Base-by-base conservation (phyloP, 176 grass and related monocot genomes). In the Alloteropsis semialata region DNA sequence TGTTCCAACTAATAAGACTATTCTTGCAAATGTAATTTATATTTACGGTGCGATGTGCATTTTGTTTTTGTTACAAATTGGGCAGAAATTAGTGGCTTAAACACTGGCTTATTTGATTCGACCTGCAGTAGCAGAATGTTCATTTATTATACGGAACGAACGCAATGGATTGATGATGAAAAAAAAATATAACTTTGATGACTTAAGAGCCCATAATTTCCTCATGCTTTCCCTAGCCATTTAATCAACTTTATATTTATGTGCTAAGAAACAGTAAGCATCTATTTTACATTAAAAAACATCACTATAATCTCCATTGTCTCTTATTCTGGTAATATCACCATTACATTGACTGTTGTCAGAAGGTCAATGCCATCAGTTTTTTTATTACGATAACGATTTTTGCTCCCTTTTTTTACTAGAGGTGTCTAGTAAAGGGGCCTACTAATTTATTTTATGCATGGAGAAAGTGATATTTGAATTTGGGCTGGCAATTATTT, bases 41-140 rank as follows among this genome's bases (percentile, higher is more conserved):
- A 27, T 3, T 12, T 58, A 24, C 10, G 21, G 10, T 58, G 25
- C 10, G 13, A 10, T 58, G 13, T 58, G n/a, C 55, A 25, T 25
- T 58, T 22, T 25, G 54, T 76, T 45, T 76, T 66, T 30, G 6
- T 28, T 14, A 3, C 13, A 7, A 38, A 38, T 70, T 50, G 53
- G 22, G 9, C 11, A 29, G 3, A 14, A 37, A 29, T 21, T 36
- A 36, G 28, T 49, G 2, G 61, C 16, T 32, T 72, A 44, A 46
- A 39, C 50, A 77, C 76, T 10, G 37, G 57, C 5, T 69, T 36
- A 19, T 78, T 85, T 77, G 19, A 12, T 58, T 77, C 63, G 69
- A 59, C 14, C 53, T 60, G 22, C 9, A 38, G 42, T 44, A 48
- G 48, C 22, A 70, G 17, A 49, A 36, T 17, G 11, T 61, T 85